Base-by-base conservation (phyloP, 768 basidiomycete species). In the Ramaria sp. region DNA sequence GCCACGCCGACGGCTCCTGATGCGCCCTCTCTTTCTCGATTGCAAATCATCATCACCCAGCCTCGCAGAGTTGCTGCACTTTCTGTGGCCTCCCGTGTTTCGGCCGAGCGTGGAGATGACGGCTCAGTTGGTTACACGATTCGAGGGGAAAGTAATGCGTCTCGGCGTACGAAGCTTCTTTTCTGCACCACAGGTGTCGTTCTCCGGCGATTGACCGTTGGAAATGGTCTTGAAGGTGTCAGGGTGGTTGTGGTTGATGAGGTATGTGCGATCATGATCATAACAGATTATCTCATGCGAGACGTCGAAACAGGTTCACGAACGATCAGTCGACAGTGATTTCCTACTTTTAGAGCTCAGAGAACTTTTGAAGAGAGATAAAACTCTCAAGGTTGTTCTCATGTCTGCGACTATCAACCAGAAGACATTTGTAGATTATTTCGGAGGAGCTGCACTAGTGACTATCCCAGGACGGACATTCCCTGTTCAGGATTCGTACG, bases 391-490 rank as follows among this genome's bases (percentile, higher is more conserved):
- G 66, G 76, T 97, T 20, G 71, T 94, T 20, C 76, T 95, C 47
- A 96, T 96, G 92, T 91, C 88, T 33, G 94, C 94, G 4, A 97
- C 94, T 0, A 94, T 95, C 69, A 94, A 96, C 64, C 89, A 92
- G 59, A 77, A 88, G 60, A 80, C 76, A n/a, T 93, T 92, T 62
- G 73, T 84, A 49, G 76, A 79, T 56, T 97, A 97, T 67, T 96
- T 95, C 65, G 68, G 80, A 51, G 76, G 79, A 20, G 91, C 91
- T 3, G 91, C 94, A 0, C 73, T 89, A 48, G 71, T 96, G 53
- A 78, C 76, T 27, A 96, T 97, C 27, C 90, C 91, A 3, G 94
- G 94, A 1, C 81, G 82, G 62, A 79, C 86, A 1, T 74, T 88
- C 66, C 90, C 88, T 2, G 85, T 95, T 4, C 74, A 74, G 37